Evolutionary conservation across 129 eudicot genomes (phyloP), one percentile per base, ranked within the genome.

Genomic region (Smallanthus sonchifolius): DNA sequence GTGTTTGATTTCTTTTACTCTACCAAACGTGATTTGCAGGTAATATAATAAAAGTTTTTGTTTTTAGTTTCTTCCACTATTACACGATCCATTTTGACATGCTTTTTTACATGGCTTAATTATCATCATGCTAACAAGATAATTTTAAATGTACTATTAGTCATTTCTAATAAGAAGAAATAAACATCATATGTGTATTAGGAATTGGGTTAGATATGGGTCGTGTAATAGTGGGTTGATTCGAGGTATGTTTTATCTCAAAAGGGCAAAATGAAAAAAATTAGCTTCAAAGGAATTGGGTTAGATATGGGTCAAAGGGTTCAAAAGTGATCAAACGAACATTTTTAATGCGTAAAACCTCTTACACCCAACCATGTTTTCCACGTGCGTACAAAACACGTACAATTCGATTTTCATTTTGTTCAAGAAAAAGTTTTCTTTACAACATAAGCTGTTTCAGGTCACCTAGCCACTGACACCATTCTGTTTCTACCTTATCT

Each of bases 11-110:
- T 81, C 91, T 37, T 87, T 91, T 71, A 70, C 80, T 49, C 81
- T 95, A 72, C 99, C 99, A 66, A 89, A 95, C 70, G 93, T 95
- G 73, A 88, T 95, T 81, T 95, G 99, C 97, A 95, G 99, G 99
- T 95, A 80, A 72, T 45, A 45, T 47, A 24, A 28, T 39, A 36
- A 6, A 45, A 62, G 3, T 15, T 9, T 28, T 52, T 65, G 7
- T 19, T 30, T 60, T 19, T 2, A 43, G 32, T 15, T 30, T 40
- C 3, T 57, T 57, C 16, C 37, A 24, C n/a, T 44, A 0, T 57
- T 57, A 7, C 37, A 24, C 13, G 6, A 11, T 34, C 38, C 38
- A 32, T 7, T 28, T 28, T 7, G 5, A 20, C 62, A 7, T 2
- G 6, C 14, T 19, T 55, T 19, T 35, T 34, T 35, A 15, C 67